Evolutionary conservation across 768 basidiomycete genomes (phyloP), one percentile per base, ranked within the genome.

Genomic region (Brasilioporus rufonigricans): DNA sequence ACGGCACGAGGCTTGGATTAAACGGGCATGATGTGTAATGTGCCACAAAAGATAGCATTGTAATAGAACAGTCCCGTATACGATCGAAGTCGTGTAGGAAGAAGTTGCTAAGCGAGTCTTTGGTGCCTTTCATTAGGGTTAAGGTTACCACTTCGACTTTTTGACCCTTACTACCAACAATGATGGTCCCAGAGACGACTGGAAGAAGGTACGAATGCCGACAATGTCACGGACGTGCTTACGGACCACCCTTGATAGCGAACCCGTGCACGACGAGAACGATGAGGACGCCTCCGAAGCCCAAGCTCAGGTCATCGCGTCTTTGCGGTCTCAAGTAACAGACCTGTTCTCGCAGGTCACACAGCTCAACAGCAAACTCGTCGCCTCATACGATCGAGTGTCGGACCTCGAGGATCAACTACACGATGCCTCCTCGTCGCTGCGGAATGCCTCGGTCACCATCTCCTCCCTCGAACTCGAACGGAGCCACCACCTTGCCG

Each of bases 331-430:
- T 1, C 93, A 97, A 70, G 81, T 96, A 11, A 83, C 88, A 46
- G 91, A 97, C 67, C 79, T 98, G 41, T 86, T 92, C 65, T 84
- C 89, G 16, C 96, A 98, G 71, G 91, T 97, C 44, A 85, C 86
- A 26, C 83, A 90, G 66, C 86, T 98, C 59, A 98, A 98, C 71
- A 74, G 77, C 72, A 98, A 98, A 69, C 88, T 99, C 45, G 93
- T 99, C 57, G 79, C 84, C 56, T 91, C 91, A 2, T 96, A 97
- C 71, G 91, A 95, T 69, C 83, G 91, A 29, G 84, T 96, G 29
- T 94, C 94, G 18, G 87, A 92, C 77, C 80, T 99, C 48, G 95
- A 98, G 68, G 96, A 98, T 67, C 81, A 90, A 53, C 73, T 95
- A 13, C 89, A 95, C 63, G 77, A 87, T 49, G 67, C 82, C 5